Evolutionary conservation across 2,329 filamentous ascomycete species (phyloP).

Genomic region (Cryphonectria carpinicola): DNA sequence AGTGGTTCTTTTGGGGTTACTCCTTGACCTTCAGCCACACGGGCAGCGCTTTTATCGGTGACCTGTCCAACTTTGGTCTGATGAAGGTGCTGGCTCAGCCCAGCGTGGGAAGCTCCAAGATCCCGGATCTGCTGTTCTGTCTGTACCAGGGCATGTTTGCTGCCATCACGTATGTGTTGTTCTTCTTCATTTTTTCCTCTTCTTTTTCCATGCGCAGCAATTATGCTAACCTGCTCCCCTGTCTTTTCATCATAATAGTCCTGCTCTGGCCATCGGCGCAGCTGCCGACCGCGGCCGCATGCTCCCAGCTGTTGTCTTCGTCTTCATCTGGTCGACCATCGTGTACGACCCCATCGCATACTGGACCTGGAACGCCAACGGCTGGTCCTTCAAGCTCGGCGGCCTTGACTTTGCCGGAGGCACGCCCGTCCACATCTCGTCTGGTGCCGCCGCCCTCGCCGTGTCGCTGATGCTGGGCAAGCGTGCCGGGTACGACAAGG

Average conservation of each 20-base stretch:
- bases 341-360: slow-evolving; percentile 76
- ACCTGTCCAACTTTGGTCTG: slow-evolving; percentile 80
- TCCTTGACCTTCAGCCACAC: slow-evolving; percentile 82
- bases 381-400: slow-evolving; percentile 71
- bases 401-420: slow-evolving; percentile 77
- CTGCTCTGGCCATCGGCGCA: slow-evolving; percentile 62
- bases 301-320: slow-evolving; percentile 65
- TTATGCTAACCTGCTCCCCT: slow-evolving; percentile 1
- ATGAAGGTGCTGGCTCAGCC: slow-evolving; percentile 76
- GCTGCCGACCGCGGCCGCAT: slow-evolving; percentile 65
- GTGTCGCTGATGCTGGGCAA: slow-evolving; percentile 76
- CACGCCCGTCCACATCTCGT: slow-evolving; percentile 75
- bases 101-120: slow-evolving; percentile 69
- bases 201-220: too few relatives aligned
- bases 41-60: slow-evolving; percentile 77
- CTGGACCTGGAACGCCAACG: slow-evolving; percentile 77
- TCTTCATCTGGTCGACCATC: slow-evolving; percentile 72
- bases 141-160: slow-evolving; percentile 91
- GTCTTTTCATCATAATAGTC: slow-evolving; percentile 39
- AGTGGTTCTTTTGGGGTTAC: slow-evolving; percentile 97
- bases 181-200: too few relatives aligned
- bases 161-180: slow-evolving; percentile 72
- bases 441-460: slow-evolving; percentile 71
- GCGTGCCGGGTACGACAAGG: slow-evolving; percentile 64
- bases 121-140: slow-evolving; percentile 84